Conservation (phyloP, 345 rosid species). For the Brassica cretica region DNA sequence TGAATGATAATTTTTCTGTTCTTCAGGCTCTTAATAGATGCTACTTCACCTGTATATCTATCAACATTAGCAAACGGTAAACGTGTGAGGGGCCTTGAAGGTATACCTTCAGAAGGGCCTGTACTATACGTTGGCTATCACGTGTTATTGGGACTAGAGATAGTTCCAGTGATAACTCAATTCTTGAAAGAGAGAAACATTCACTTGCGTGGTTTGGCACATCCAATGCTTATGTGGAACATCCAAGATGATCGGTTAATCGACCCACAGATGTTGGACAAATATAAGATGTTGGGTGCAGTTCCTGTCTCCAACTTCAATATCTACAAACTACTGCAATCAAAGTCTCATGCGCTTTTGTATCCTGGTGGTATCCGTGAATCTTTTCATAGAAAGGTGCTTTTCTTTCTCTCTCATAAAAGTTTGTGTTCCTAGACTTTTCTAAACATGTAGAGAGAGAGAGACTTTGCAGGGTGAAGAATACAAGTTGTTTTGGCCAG, state of each 20-base stretch:
- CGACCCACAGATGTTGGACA: constrained; percentile 44
- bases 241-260: not conserved
- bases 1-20: not conserved
- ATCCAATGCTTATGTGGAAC: constrained; percentile 54
- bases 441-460: not conserved
- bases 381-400: constrained; percentile 78
- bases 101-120: constrained; percentile 77
- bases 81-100: constrained; percentile 65
- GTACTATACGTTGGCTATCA: constrained; percentile 78
- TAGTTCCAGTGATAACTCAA: constrained; percentile 44
- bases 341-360: constrained; percentile 61
- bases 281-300: constrained; percentile 30
- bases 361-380: constrained; percentile 92
- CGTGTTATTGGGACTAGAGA: constrained; percentile 66
- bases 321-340: constrained; percentile 62
- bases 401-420: not conserved
- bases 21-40: constrained; percentile 41
- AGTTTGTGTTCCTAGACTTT: not conserved
- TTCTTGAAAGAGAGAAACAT: constrained; percentile 55
- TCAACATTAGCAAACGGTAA: constrained; percentile 69
- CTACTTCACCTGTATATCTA: constrained; percentile 62
- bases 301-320: constrained; percentile 53
- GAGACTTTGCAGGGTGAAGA: constrained; percentile 61
- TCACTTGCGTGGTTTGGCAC: constrained; percentile 66
- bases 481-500: constrained; percentile 83